Evolutionary conservation across 2,329 filamentous ascomycete species (phyloP).

Genomic region (Pseudofabraea citricarpa): DNA sequence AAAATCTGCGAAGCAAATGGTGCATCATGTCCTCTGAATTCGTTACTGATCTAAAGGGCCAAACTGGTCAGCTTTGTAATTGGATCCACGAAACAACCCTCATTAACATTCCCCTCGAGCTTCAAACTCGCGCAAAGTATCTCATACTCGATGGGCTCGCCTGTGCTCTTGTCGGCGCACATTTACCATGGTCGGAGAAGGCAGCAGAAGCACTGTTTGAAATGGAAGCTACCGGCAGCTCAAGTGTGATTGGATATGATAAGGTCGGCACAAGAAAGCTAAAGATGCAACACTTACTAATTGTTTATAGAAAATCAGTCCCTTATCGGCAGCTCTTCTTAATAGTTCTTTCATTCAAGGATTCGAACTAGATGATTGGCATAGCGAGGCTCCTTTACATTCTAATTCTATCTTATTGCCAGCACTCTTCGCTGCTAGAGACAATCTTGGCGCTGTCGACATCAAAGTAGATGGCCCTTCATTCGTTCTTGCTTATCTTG

Average conservation of each 20-base stretch:
- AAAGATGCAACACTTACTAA: neutral
- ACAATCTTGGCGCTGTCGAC: constrained; percentile 6
- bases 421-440: constrained; percentile 32
- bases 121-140: constrained; percentile 33
- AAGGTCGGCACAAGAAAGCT: constrained; percentile 3
- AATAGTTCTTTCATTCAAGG: constrained; percentile 40
- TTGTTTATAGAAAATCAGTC: constrained; percentile 25
- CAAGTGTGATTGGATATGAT: constrained; percentile 21
- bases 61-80: constrained; percentile 22
- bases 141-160: constrained; percentile 38
- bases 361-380: constrained; percentile 40
- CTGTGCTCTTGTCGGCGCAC: constrained; percentile 34
- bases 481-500: constrained; percentile 31
- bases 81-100: constrained; percentile 25
- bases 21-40: neutral
- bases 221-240: constrained; percentile 28
- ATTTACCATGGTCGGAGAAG: constrained; percentile 35
- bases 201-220: constrained; percentile 27
- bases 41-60: constrained; percentile 8
- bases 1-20: no score
- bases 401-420: constrained; percentile 33
- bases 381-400: constrained; percentile 35
- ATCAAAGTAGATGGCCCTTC: constrained; percentile 17
- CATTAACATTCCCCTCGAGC: constrained; percentile 27
- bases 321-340: constrained; percentile 34